Evolutionary conservation across 331 rosid genomes (phyloP), one percentile per base, ranked within the genome.

Genomic region (Cydonia oblonga): DNA sequence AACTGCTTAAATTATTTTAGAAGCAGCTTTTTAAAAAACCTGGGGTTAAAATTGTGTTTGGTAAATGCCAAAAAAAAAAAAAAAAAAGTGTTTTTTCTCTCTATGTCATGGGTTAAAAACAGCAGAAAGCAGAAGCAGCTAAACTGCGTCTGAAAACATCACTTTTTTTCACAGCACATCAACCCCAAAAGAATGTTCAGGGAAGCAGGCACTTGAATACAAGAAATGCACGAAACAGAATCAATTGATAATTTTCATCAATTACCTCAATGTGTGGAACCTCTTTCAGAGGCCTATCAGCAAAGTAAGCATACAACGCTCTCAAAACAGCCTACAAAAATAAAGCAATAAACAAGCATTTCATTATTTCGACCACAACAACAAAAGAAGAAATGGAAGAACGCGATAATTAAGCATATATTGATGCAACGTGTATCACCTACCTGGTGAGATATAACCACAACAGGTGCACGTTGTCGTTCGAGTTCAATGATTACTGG

Each of bases 391-490:
- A 28, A 68, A 62, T 16, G 7, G 15, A 65, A 38, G 5, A 54
- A 49, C 10, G 6, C 40, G 61, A 9, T 35, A 59, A 69, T 40
- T 7, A 73, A 78, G 52, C 74, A 52, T 4, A n/a, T 69, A 60
- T 29, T 60, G 20, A 76, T 23, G 72, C 65, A 12, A 32, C 16
- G 66, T 5, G 32, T 64, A 68, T 66, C 77, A 95, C 96, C 92
- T 88, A 93, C 98, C 96, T 95, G 99, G 81, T 95, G 96, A 73
- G 99, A 76, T 82, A 95, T 88, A 84, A 95, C 97, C 40, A 95
- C 99, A 42, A 95, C 99, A n/a, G 99, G 99, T 26, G 99, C 97
- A 62, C 99, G 83, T 46, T 95, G 99, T 75, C 99, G 88, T 80
- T 95, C 99, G 51, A 95, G 99, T 87, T 95, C 99, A 56, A 95